Evolutionary conservation across 148 eudicot species (phyloP), one percentile per base, ranked within the genome.

Genomic region (Vaccinium myrtillus): DNA sequence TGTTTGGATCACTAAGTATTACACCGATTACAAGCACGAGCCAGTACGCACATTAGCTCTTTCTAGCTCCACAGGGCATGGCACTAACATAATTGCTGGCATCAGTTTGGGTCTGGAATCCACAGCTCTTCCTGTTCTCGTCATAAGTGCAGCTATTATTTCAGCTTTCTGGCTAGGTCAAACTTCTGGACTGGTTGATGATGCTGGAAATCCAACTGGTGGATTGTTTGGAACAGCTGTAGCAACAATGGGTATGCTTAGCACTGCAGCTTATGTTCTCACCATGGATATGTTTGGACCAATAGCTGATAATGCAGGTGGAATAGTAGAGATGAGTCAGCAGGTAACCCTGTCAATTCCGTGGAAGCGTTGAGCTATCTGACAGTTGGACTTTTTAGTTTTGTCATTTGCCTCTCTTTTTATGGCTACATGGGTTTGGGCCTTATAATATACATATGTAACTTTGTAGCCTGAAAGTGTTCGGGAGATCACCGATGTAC

Each of bases 241-340:
- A 74, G 99, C 99, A 83, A 97, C 99, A 10, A 97, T 97, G 99
- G 99, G 99, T 54, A 97, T 97, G 99, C 96, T 97, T 81, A 97
- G 99, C 86, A 97, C 99, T n/a, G 99, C 99, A 87, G 99, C 96
- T 69, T 97, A 97, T 90, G 99, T 97, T 83, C 91, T 97, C 79
- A 97, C 99, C 1, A 97, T 97, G 99, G 99, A 97, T 88, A 97
- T 97, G 99, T 97, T 97, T 90, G 99, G 99, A 63, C 99, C 99
- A 78, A 97, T 97, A 85, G 99, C 99, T 83, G 99, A 97, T 88
- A 97, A 97, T 93, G 99, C 99, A 23, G 99, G 99, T 90, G 99
- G 99, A 83, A 97, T 97, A 86, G 99, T 94, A 75, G 99, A 97
- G 92, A 97, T 97, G 99, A 97, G 99, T 87, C 98, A 95, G 89